Evolutionary conservation across 306 rosid species (phyloP).

Genomic region (Trichosanthes cucumerina): DNA sequence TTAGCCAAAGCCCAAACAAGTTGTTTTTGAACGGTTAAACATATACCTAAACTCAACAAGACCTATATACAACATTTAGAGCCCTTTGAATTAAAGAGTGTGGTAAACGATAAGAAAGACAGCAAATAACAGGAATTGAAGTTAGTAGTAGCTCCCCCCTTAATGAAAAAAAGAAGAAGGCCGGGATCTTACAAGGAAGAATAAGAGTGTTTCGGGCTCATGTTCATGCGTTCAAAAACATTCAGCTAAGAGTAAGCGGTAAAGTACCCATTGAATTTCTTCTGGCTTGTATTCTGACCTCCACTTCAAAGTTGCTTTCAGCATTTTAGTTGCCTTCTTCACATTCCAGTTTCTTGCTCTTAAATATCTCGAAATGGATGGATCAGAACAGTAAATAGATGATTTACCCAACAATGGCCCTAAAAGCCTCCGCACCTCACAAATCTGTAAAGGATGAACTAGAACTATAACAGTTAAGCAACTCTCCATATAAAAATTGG

Average conservation of each 20-base stretch:
- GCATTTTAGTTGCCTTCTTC: constrained; percentile 80
- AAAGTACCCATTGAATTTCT: constrained; percentile 79
- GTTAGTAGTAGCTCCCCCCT: neutral
- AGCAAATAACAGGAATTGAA: neutral
- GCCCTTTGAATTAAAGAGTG: neutral
- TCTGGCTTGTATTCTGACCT: constrained; percentile 71
- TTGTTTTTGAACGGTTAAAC: neutral
- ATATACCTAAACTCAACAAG: neutral
- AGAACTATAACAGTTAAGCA: neutral
- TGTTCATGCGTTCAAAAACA: neutral
- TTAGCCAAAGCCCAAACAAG: neutral
- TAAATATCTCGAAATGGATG: constrained; percentile 59
- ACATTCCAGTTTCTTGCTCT: constrained; percentile 86
- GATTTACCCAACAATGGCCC: constrained; percentile 55
- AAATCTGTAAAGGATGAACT: constrained; percentile 36
- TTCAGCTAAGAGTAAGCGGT: neutral
- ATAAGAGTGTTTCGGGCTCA: neutral
- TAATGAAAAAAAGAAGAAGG: neutral
- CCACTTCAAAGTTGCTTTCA: constrained; percentile 73
- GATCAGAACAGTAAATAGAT: constrained; percentile 64
- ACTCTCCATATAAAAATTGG: constrained; percentile 2
- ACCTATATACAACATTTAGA: neutral
- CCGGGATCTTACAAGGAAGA: neutral
- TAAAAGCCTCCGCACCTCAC: constrained; percentile 60
- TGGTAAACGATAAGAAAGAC: neutral